phyloP scores from a whole-genome alignment of 1,284 basidiomycete genomes.

The Ganoderma sinense region DNA sequence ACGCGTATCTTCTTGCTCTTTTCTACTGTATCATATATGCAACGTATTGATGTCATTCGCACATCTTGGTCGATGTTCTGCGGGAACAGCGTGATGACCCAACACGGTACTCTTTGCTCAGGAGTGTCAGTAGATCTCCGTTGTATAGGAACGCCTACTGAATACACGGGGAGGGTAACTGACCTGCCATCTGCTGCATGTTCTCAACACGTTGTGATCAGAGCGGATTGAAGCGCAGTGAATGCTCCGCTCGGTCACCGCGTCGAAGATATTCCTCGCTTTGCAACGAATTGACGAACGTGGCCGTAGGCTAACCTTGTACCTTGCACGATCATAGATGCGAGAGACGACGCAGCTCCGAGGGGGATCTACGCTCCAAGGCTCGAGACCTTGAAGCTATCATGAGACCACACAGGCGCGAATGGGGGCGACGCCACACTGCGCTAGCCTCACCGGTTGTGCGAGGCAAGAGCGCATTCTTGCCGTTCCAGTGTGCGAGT shows the following conservation, averaged over 20 bases:
- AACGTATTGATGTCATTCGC: neutral
- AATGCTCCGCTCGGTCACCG: neutral
- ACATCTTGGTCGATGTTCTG: neutral
- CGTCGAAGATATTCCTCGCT: neutral
- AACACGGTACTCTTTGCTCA: neutral
- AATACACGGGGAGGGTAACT: neutral
- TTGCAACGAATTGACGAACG: neutral
- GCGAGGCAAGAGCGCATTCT: constrained; percentile 5
- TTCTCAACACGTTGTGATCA: neutral
- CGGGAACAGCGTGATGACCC: neutral
- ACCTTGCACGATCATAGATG: neutral
- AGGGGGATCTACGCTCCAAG: constrained; percentile 1
- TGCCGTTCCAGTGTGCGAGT: neutral
- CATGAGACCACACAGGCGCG: neutral
- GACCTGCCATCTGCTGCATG: neutral
- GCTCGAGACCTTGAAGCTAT: neutral
- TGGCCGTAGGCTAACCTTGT: neutral
- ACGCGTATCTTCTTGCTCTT: neutral
- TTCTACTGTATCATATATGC: neutral
- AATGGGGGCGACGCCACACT: neutral
- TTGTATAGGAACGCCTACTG: neutral
- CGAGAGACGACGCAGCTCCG: neutral
- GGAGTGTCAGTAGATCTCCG: neutral
- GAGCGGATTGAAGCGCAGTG: neutral
- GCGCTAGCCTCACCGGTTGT: neutral